phyloP scores from a whole-genome alignment of 139 green algal genomes.

The Deuterostichococcus epilithicus region DNA sequence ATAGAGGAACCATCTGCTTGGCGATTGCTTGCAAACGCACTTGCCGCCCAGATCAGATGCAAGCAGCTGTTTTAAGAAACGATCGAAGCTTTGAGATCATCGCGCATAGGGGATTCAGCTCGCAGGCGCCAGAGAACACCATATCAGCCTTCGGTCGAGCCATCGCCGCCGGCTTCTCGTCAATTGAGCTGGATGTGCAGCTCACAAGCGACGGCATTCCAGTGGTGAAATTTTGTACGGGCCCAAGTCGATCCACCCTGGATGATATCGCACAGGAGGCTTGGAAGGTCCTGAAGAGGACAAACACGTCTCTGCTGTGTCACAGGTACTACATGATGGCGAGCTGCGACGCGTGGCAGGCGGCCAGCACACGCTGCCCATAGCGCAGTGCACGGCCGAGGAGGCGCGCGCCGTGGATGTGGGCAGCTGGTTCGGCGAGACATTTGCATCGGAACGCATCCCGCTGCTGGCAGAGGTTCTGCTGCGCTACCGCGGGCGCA shows the following conservation, averaged over 20 bases:
- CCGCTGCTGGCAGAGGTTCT: slow-evolving; percentile 29
- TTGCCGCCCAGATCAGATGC: too few relatives aligned
- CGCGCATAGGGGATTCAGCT: slow-evolving; percentile 34
- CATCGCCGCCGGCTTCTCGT: slow-evolving; percentile 22
- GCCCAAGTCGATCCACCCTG: too few relatives aligned
- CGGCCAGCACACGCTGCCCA: neutral
- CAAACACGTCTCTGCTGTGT: neutral
- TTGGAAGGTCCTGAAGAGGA: slow-evolving; percentile 26
- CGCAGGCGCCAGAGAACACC: slow-evolving; percentile 39
- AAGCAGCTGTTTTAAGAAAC: too few relatives aligned
- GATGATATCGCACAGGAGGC: slow-evolving; percentile 31
- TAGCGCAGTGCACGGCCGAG: neutral
- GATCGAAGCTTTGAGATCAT: slow-evolving; percentile 39
- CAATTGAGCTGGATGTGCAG: slow-evolving; percentile 49
- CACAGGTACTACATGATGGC: neutral
- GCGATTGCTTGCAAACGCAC: too few relatives aligned
- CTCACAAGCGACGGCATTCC: slow-evolving; percentile 28
- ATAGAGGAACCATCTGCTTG: too few relatives aligned
- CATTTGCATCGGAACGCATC: slow-evolving; percentile 17
- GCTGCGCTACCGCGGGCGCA: slow-evolving; percentile 12
- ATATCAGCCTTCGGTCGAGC: slow-evolving; percentile 32
- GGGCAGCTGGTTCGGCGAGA: slow-evolving; percentile 29
- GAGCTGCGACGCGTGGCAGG: neutral
- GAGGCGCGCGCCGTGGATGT: slow-evolving; percentile 30
- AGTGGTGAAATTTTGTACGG: slow-evolving; percentile 11